phyloP scores from a whole-genome alignment of 2,329 filamentous ascomycete genomes.

The Alternaria triticimaculans region DNA sequence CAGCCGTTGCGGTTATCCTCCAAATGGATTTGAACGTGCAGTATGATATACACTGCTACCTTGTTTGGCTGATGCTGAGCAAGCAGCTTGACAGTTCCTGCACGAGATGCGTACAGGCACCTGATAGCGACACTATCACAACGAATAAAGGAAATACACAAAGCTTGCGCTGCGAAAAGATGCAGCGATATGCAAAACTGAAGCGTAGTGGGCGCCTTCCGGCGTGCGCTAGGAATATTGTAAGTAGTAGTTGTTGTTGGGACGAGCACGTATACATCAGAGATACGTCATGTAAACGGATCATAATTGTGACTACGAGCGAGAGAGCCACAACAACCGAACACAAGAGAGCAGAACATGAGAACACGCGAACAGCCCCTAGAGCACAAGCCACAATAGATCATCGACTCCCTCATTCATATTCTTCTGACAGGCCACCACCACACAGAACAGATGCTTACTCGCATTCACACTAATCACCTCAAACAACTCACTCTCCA shows the following conservation, averaged over 20 bases:
- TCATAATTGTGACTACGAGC: neutral
- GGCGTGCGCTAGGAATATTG: neutral
- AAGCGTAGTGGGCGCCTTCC: neutral
- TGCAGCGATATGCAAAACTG: neutral
- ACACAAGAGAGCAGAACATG: neutral
- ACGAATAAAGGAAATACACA: neutral
- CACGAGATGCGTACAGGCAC: neutral
- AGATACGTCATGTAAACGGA: neutral
- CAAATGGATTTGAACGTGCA: neutral
- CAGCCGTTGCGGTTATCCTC: neutral
- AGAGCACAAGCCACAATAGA: neutral
- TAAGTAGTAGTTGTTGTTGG: neutral
- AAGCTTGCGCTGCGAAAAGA: neutral
- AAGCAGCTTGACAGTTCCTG: neutral
- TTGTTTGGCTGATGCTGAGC: neutral
- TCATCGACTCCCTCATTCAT: neutral
- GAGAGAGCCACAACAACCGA: neutral
- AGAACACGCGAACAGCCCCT: neutral
- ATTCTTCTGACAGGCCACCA: slow-evolving; percentile 4
- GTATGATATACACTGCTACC: neutral
- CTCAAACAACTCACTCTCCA: slow-evolving; percentile 7
- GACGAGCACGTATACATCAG: neutral
- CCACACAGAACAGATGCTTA: slow-evolving; percentile 12
- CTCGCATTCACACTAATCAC: slow-evolving; percentile 9
- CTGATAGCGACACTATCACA: neutral